phyloP scores from a whole-genome alignment of 495 filamentous ascomycete species.

The Xylaria bambusicola region DNA sequence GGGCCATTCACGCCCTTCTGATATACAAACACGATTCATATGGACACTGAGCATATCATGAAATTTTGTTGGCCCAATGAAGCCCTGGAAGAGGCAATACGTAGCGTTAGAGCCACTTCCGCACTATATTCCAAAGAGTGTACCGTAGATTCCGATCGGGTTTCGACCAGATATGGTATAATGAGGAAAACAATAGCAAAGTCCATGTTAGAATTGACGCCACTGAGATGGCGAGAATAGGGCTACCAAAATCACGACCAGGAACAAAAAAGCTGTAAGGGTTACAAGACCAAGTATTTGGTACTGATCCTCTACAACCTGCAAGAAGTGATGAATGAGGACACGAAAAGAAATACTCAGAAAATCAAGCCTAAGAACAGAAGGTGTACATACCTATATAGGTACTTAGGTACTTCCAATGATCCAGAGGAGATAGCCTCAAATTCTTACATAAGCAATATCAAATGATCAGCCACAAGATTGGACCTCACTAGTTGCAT shows the following conservation, averaged over 20 bases:
- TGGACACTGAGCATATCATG: not conserved
- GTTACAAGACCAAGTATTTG: constrained; percentile 15
- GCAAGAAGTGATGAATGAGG: constrained; percentile 13
- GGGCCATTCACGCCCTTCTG: too few species aligned
- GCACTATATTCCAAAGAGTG: not conserved
- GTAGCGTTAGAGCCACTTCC: not conserved
- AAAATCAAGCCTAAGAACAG: too few species aligned
- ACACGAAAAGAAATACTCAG: not conserved
- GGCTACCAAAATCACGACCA: constrained; percentile 6
- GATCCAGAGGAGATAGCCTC: too few species aligned
- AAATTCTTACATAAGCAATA: too few species aligned
- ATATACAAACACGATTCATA: not conserved
- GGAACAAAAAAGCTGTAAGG: constrained; percentile 9
- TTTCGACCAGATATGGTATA: not conserved
- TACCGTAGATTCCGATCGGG: not conserved
- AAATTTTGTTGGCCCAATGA: not conserved
- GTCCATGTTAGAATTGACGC: constrained; percentile 19
- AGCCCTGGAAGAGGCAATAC: not conserved
- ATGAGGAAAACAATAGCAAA: constrained; percentile 1
- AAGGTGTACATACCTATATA: too few species aligned
- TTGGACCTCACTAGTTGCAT: constrained; percentile 1
- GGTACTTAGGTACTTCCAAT: too few species aligned
- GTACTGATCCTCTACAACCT: constrained; percentile 15
- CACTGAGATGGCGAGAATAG: constrained; percentile 10
- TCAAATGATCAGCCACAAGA: not conserved